A percentile compares a stretch with the other conserved stretches of the same genome.
phyloP scores from a whole-genome alignment of 306 rosid genomes.

The Gastrolobium villosum region DNA sequence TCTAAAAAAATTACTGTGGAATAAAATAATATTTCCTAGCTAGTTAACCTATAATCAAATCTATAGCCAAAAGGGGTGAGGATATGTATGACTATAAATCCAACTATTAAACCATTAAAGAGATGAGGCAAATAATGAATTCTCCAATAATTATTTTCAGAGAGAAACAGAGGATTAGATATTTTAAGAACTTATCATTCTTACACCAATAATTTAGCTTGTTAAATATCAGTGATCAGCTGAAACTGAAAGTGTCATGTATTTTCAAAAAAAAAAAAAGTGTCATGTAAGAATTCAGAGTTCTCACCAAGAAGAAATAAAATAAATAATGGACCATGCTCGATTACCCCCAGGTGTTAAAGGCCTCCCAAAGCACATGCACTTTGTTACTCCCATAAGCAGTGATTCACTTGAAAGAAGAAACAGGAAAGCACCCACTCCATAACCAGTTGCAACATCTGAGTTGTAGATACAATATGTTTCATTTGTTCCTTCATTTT shows the following conservation, averaged over 20 bases:
- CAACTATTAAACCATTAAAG: neutral
- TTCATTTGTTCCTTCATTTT: constrained; percentile 55
- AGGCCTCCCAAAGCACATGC: constrained; percentile 96
- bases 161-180: neutral
- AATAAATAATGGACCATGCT: constrained; percentile 93
- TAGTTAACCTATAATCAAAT: neutral
- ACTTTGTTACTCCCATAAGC: constrained; percentile 87
- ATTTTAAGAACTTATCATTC: neutral
- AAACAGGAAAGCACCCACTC: constrained; percentile 86
- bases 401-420: constrained; percentile 87
- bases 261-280: neutral
- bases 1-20: neutral
- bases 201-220: neutral
- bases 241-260: neutral
- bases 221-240: neutral
- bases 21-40: neutral
- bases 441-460: constrained; percentile 95
- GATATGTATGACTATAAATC: neutral
- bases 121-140: neutral
- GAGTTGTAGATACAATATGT: constrained; percentile 89
- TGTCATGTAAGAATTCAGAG: neutral
- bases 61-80: neutral
- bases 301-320: constrained; percentile 85
- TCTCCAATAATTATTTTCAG: constrained; percentile 7
- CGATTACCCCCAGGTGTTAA: constrained; percentile 82